Percentiles rank a stretch among this genome's conserved stretches.
Evolutionary conservation across 306 rosid genomes (phyloP).

Genomic region (Vigna hirtella): DNA sequence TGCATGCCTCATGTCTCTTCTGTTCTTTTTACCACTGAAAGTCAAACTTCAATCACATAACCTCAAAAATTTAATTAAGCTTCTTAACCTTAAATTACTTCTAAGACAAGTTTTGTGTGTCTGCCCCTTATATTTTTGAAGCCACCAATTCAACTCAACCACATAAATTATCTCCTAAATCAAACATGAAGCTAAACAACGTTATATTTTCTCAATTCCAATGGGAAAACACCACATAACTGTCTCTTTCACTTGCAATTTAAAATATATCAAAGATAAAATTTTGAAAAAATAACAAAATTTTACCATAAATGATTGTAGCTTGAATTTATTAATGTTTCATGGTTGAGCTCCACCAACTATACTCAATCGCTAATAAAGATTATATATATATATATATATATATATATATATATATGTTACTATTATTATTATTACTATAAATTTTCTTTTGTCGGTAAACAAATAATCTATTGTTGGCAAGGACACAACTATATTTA

Average conservation of each 20-base stretch:
- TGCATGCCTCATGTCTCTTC: slow-evolving; percentile 30
- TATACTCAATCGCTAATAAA: neutral
- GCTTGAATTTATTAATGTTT: neutral
- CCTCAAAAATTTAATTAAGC: neutral
- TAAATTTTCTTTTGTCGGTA: neutral
- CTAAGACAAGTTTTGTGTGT: slow-evolving; percentile 5
- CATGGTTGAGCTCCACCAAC: slow-evolving; percentile 7
- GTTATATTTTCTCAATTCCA: slow-evolving; percentile 14
- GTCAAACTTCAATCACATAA: neutral
- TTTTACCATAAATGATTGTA: neutral
- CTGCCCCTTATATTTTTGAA: neutral
- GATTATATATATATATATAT: no score
- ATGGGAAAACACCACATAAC: neutral
- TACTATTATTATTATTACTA: neutral
- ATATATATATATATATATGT: no score
- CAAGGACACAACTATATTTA: slow-evolving; percentile 3
- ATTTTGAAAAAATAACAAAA: neutral
- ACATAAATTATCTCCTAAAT: slow-evolving; percentile 1
- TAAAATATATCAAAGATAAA: neutral
- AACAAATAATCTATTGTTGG: neutral
- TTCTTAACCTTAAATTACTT: slow-evolving; percentile 13
- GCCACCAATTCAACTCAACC: slow-evolving; percentile 18
- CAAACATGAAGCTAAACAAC: neutral
- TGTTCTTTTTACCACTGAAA: slow-evolving; percentile 32
- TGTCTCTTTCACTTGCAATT: neutral